Evolutionary conservation across 2,329 filamentous ascomycete genomes (phyloP).

Genomic region (Lecanicillium sp.): DNA sequence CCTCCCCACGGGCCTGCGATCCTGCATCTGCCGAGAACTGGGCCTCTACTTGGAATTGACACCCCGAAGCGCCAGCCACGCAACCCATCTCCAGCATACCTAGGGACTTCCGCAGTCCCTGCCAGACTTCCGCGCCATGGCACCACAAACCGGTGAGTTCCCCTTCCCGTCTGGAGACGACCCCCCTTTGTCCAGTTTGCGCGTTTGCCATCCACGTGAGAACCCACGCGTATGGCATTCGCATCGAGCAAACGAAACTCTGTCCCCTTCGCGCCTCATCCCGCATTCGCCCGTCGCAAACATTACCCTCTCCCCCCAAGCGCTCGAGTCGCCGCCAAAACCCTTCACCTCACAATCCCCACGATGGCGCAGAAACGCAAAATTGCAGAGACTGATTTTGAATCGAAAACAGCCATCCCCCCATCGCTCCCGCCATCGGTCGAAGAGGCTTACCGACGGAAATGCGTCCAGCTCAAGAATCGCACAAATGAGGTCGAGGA

Average conservation of each 20-base stretch:
- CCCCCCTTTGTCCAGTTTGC: conserved; percentile 2
- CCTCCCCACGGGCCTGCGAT: background rate
- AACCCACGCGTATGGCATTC: background rate
- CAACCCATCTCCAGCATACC: background rate
- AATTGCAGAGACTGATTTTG: conserved; percentile 31
- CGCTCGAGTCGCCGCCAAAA: background rate
- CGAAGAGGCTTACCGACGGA: conserved; percentile 90
- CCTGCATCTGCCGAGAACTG: background rate
- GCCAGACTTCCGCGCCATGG: conserved; percentile 12
- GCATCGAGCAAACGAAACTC: background rate
- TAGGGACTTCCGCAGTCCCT: background rate
- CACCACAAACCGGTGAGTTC: conserved; percentile 18
- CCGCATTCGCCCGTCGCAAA: conserved; percentile 1
- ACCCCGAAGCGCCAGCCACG: conserved; percentile 1
- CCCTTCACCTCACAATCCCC: conserved; percentile 1
- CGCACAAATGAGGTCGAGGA: conserved; percentile 88
- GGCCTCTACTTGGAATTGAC: background rate
- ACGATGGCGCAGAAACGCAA: conserved; percentile 33
- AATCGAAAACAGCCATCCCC: conserved; percentile 40
- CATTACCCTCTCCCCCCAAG: background rate
- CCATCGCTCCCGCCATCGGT: conserved; percentile 76
- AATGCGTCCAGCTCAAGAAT: conserved; percentile 91
- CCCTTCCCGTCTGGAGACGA: conserved; percentile 8
- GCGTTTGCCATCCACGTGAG: background rate
- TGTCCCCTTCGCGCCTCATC: conserved; percentile 6